These are phyloP conservation scores for Thymus mandschuricus DNA, from an alignment of 257 asterid genomes.

Conservation along the genomic window DNA sequence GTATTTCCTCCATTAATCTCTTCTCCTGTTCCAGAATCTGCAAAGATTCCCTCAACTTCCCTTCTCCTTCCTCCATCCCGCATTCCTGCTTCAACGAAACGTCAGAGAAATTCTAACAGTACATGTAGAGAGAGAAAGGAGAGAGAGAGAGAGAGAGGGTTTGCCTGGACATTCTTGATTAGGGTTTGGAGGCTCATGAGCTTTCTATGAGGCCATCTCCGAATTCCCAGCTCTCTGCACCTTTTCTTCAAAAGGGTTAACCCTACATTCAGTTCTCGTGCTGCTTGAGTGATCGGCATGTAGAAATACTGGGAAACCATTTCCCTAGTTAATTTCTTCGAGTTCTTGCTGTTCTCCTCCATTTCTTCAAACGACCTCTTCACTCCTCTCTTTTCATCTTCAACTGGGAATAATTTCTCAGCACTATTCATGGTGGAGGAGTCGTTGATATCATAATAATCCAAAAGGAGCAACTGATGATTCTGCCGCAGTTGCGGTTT, in stretches of 20 bases:
- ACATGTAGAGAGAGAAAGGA: neutral
- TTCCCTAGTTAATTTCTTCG: conserved; percentile 46
- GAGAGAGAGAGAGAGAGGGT: conserved; percentile 1
- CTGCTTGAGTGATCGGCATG: conserved; percentile 86
- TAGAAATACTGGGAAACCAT: conserved; percentile 61
- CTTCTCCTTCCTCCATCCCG: conserved; percentile 46
- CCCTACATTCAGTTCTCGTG: conserved; percentile 76
- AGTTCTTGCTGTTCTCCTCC: conserved; percentile 19
- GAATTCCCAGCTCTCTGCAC: conserved; percentile 80
- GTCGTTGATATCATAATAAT: conserved; percentile 24
- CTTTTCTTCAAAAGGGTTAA: conserved; percentile 83
- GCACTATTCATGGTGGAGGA: neutral
- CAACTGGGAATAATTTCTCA: conserved; percentile 3
- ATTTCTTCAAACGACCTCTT: conserved; percentile 23
- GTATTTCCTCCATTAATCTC: conserved; percentile 60
- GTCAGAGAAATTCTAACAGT: neutral
- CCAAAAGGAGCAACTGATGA: conserved; percentile 19
- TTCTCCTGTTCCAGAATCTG: conserved; percentile 53
- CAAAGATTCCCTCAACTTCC: conserved; percentile 49
- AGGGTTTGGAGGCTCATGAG: conserved; percentile 88
- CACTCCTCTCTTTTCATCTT: conserved; percentile 16
- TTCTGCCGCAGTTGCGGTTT: neutral
- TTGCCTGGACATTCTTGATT: conserved; percentile 78
- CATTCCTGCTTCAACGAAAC: conserved; percentile 41
- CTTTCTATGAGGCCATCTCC: conserved; percentile 91